Evolutionary conservation across 345 rosid species (phyloP), one percentile per base, ranked within the genome.

Genomic region (Crucihimalaya himalaica): DNA sequence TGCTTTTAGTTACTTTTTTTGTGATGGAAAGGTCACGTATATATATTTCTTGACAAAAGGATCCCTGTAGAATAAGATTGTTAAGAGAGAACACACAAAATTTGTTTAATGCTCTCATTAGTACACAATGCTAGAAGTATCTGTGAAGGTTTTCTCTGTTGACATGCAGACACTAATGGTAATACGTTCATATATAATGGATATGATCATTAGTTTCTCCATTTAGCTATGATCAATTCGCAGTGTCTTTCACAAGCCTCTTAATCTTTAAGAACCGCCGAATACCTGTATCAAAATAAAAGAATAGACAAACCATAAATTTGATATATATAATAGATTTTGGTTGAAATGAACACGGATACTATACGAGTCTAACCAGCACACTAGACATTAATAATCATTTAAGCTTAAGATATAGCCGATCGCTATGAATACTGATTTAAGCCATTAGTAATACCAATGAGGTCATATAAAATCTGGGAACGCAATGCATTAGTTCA

Each of bases 261-360:
- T 61, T 60, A 0, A 35, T 63, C 64, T 45, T 75, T 63, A 78
- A 35, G 83, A 74, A 69, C 84, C 83, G 23, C 86, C 86, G 14
- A 87, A 91, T 25, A 91, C 83, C 96, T 87, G 77, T 21, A 42
- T 35, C 14, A 53, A 25, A 7, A 19, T 29, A n/a, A 21, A 25
- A 59, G 1, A 37, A 63, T 5, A 29, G 5, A 54, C 46, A 46
- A 69, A 63, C 52, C 25, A 62, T 68, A 0, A 39, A 40, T 37
- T 40, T 11, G 11, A 12, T 42, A 42, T 46, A 48, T 19, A 48
- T 48, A 27, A 48, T 19, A 18, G 6, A 57, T 18, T 34, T 19
- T 28, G 28, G 45, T 11, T 58, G 28, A 19, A 57, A 58, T 32
- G 27, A 21, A 57, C 27, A 34, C 16, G 34, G 2, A 57, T 21